Evolutionary conservation across 306 rosid species (phyloP), one percentile per base, ranked within the genome.

Genomic region (Prunus campanulata): DNA sequence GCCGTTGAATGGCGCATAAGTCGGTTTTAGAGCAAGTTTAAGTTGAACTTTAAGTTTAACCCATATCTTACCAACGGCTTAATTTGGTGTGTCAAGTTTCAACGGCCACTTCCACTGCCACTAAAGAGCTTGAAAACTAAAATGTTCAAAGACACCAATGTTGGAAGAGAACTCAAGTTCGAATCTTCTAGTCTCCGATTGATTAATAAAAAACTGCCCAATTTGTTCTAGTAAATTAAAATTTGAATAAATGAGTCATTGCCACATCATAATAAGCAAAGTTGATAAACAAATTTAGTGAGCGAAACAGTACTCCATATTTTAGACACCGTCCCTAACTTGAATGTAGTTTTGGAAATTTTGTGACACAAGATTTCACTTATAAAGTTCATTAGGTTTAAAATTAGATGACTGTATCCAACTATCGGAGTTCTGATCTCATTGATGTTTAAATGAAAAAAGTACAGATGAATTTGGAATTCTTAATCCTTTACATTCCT

Each of bases 1-100:
- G 59, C 82, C 67, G 69, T 68, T 61, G 22, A 62, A 56, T 60
- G 57, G 19, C 57, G 69, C 81, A 24, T 35, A 55, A 35, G 15
- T 72, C 81, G 63, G 71, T 7, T 42, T 22, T 24, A 15, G 14
- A 75, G 13, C 16, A 59, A 59, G 60, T 11, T 59, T 48, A 48
- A 48, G 52, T 59, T 11, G 64, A 59, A 27, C 25, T 22, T 12
- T 6, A 55, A 59, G 71, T 66, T 57, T 24, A 25, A 78, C 51
- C n/a, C 49, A 3, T 2, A 16, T 44, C 2, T 74, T 11, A 29
- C 3, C 6, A 6, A 63, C 46, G 16, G 35, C 30, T 49, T 9
- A 5, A 51, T 71, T 27, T 70, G 50, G 50, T 65, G 25, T 39
- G 8, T 14, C 62, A 54, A 11, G 66, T n/a, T 35, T 19, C 35